Conservation (phyloP, 202 grass and related monocot species). For the Zoysia matrella region DNA sequence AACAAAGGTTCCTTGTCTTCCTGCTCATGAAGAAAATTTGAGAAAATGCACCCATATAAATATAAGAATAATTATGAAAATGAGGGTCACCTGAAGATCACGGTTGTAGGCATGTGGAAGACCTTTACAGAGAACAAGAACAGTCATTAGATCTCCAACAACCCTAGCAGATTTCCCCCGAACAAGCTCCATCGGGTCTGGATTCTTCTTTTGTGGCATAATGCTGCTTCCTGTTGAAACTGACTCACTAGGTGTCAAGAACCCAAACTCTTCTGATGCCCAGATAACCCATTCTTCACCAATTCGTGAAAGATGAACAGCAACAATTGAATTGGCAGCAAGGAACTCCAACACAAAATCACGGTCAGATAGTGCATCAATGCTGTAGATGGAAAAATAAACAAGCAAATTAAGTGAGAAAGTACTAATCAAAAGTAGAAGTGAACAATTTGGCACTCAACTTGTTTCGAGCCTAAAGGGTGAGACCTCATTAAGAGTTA, state of each 20-base stretch:
- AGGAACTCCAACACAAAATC: constrained; percentile 96
- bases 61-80: constrained; percentile 16
- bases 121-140: constrained; percentile 88
- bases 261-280: constrained; percentile 97
- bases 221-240: constrained; percentile 99
- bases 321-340: constrained; percentile 78
- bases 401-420: neutral
- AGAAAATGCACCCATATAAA: constrained; percentile 22
- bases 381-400: constrained; percentile 49
- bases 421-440: constrained; percentile 10
- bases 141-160: constrained; percentile 85
- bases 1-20: constrained; percentile 98
- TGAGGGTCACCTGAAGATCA: constrained; percentile 74
- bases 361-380: constrained; percentile 97
- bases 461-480: neutral
- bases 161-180: constrained; percentile 97
- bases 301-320: constrained; percentile 91
- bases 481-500: neutral
- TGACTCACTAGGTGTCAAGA: constrained; percentile 85
- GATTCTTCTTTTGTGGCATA: constrained; percentile 99
- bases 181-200: constrained; percentile 98
- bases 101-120: constrained; percentile 96
- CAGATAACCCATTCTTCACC: constrained; percentile 99
- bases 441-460: neutral
- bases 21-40: constrained; percentile 50